Conservation (phyloP, 305 asterid species). For the Petunia hybrid region DNA sequence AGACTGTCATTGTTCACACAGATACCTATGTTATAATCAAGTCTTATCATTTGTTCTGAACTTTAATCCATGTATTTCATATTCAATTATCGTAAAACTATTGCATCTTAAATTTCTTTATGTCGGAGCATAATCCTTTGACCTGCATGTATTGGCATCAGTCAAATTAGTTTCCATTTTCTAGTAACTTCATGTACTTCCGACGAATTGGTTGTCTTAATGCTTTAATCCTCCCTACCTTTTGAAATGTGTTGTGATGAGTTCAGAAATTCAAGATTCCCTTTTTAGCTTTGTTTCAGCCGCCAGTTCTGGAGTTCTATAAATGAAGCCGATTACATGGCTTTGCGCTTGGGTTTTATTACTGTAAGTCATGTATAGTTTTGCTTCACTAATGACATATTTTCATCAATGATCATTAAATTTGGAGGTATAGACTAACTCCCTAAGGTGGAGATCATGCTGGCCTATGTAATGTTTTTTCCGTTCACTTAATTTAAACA, state of each 20-base stretch:
- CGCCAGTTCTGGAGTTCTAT: conserved; percentile 97
- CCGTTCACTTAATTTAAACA: not conserved
- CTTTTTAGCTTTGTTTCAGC: conserved; percentile 86
- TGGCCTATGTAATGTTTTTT: not conserved
- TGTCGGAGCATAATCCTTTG: not conserved
- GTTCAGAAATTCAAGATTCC: conserved; percentile 27
- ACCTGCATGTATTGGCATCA: conserved; percentile 11
- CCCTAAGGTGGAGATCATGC: not conserved
- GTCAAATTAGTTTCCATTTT: not conserved
- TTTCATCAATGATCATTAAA: conserved; percentile 3
- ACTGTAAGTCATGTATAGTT: conserved; percentile 56
- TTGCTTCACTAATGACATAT: conserved; percentile 27
- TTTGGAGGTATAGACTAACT: not conserved
- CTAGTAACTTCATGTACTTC: not conserved
- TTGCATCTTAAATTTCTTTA: not conserved
- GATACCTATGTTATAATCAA: not conserved
- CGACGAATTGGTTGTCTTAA: not conserved
- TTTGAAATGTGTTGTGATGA: not conserved
- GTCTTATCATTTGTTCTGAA: not conserved
- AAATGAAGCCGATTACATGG: conserved; percentile 91
- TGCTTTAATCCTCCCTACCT: conserved; percentile 26
- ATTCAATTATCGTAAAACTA: not conserved
- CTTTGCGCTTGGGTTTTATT: conserved; percentile 83
- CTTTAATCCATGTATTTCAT: conserved; percentile 1
- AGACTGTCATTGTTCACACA: not conserved